Evolutionary conservation across 345 rosid species (phyloP).

Genomic region (Bruguiera sexangula): DNA sequence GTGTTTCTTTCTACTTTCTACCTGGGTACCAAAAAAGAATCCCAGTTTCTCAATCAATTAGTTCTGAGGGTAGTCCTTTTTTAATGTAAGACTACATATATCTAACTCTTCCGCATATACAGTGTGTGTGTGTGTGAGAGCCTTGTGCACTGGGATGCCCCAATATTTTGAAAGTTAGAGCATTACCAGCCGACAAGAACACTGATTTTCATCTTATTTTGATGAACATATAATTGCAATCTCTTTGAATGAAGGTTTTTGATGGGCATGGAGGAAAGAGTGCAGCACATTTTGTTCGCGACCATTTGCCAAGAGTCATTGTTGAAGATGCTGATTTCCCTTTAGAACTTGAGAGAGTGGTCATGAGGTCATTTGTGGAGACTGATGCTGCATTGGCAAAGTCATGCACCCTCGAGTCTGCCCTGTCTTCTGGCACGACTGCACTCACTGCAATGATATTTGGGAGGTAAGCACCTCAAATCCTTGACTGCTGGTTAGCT

Average conservation of each 20-base stretch:
- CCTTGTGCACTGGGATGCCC: no score
- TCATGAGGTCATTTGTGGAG: slow-evolving; percentile 63
- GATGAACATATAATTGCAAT: no score
- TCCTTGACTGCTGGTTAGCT: neutral
- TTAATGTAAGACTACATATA: neutral
- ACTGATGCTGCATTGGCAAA: slow-evolving; percentile 69
- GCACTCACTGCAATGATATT: slow-evolving; percentile 79
- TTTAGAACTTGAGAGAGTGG: slow-evolving; percentile 58
- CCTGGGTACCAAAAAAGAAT: neutral
- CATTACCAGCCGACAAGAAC: no score
- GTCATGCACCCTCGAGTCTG: slow-evolving; percentile 43
- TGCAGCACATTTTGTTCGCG: slow-evolving; percentile 72
- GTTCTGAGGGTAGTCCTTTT: neutral
- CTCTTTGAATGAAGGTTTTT: slow-evolving; percentile 50
- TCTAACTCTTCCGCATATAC: no score
- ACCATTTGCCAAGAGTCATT: slow-evolving; percentile 72
- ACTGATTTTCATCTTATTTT: no score
- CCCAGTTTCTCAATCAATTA: neutral
- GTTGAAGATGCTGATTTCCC: slow-evolving; percentile 80
- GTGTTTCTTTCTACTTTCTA: neutral
- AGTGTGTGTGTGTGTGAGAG: no score
- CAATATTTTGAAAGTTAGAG: no score
- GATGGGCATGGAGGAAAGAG: slow-evolving; percentile 89
- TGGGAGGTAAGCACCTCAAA: slow-evolving; percentile 51
- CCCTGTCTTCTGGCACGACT: slow-evolving; percentile 76